These are phyloP conservation scores for Apophysomyces variabilis DNA, from an alignment of 371 early-diverging fungal genomes.

Conservation along the genomic window DNA sequence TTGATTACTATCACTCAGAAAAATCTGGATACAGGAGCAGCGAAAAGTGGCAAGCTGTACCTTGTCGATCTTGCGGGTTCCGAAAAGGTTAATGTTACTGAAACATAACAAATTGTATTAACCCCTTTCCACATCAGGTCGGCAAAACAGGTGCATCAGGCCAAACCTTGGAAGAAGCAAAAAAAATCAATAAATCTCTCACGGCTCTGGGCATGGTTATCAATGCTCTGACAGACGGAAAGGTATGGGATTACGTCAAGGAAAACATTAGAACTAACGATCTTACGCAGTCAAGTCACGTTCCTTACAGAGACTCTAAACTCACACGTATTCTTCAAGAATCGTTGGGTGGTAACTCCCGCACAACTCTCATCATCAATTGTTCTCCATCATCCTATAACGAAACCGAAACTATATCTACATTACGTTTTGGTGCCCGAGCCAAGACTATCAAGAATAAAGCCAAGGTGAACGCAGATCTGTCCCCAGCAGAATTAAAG, in stretches of 20 bases:
- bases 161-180: constrained; percentile 98
- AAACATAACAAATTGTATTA: background rate
- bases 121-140: constrained; percentile 40
- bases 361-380: constrained; percentile 97
- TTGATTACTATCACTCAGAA: constrained; percentile 94
- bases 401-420: constrained; percentile 94
- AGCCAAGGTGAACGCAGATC: constrained; percentile 96
- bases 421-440: constrained; percentile 96
- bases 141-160: constrained; percentile 99
- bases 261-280: background rate
- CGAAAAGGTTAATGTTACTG: constrained; percentile 74
- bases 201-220: constrained; percentile 99
- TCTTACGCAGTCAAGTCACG: constrained; percentile 77
- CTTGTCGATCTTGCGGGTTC: constrained; percentile 99
- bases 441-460: constrained; percentile 99
- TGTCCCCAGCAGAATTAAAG: constrained; percentile 93
- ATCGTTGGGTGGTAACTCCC: constrained; percentile 97
- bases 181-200: constrained; percentile 99
- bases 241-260: constrained; percentile 49
- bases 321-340: constrained; percentile 98
- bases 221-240: constrained; percentile 92
- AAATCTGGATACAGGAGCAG: constrained; percentile 88
- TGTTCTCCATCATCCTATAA: constrained; percentile 96
- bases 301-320: constrained; percentile 99
- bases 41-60: constrained; percentile 89